phyloP scores from a whole-genome alignment of 164 flowering plant species.

The Piper longum region DNA sequence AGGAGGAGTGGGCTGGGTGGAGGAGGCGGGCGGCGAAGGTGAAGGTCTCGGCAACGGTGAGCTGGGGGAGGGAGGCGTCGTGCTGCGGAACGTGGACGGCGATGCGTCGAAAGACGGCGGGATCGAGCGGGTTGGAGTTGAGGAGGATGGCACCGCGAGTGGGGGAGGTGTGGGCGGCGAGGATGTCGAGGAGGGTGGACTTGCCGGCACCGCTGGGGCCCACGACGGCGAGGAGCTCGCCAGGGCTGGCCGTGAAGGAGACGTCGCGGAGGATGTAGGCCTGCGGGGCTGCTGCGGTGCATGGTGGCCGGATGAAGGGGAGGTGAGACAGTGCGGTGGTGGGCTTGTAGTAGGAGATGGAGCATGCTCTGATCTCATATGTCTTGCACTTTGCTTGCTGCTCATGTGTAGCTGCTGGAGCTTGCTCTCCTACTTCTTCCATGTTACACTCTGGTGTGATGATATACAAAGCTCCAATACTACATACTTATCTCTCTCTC shows the following conservation, averaged over 20 bases:
- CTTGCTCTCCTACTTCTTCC: background rate
- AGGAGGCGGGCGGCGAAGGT: conserved; percentile 60
- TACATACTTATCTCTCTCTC: no score
- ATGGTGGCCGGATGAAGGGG: conserved; percentile 28
- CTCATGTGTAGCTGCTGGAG: conserved; percentile 4
- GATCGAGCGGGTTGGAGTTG: conserved; percentile 50
- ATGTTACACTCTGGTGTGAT: background rate
- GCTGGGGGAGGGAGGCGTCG: conserved; percentile 59
- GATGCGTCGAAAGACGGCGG: conserved; percentile 51
- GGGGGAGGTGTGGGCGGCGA: conserved; percentile 64
- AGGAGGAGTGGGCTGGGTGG: conserved; percentile 17
- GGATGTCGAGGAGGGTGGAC: conserved; percentile 82
- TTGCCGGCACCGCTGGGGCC: conserved; percentile 96
- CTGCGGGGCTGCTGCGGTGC: conserved; percentile 30
- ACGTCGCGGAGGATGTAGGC: conserved; percentile 48
- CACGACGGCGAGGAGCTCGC: conserved; percentile 72
- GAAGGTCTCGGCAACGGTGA: conserved; percentile 76
- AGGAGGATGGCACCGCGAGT: conserved; percentile 51
- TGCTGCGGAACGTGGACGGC: conserved; percentile 88
- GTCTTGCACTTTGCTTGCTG: conserved; percentile 12
- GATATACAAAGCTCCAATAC: background rate
- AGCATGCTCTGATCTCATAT: conserved; percentile 45
- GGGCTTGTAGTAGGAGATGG: conserved; percentile 56
- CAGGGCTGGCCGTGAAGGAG: conserved; percentile 58
- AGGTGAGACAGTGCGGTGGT: conserved; percentile 16